These are phyloP conservation scores for Aspergillus bombycis DNA, from an alignment of 2,329 filamentous ascomycete genomes.

Conservation along the genomic window DNA sequence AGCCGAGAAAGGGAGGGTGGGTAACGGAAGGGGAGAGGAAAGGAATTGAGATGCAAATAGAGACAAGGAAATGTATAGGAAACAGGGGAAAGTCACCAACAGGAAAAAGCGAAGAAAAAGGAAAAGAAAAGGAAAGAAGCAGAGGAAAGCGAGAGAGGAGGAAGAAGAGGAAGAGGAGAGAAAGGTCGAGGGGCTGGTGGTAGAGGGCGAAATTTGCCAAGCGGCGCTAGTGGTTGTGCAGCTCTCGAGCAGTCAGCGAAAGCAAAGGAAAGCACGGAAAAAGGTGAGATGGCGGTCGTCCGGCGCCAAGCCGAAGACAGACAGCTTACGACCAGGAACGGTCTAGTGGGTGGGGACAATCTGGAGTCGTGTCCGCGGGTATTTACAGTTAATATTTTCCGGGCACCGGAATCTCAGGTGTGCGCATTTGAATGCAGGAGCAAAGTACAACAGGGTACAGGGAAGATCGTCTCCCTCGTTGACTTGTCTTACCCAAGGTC, in stretches of 20 bases:
- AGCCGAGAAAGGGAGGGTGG: conserved; percentile 13
- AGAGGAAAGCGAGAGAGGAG: conserved; percentile 16
- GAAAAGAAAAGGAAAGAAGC: conserved; percentile 15
- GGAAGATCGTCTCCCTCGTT: neutral
- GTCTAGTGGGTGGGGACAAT: conserved; percentile 30
- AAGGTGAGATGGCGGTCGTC: conserved; percentile 29
- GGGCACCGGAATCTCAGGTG: conserved; percentile 20
- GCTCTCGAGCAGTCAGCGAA: conserved; percentile 33
- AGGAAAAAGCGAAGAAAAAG: conserved; percentile 16
- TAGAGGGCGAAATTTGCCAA: conserved; percentile 37
- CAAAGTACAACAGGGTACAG: conserved; percentile 5
- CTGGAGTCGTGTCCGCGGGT: conserved; percentile 31
- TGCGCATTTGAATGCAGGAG: conserved; percentile 9
- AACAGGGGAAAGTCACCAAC: conserved; percentile 13
- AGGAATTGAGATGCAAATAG: conserved; percentile 16
- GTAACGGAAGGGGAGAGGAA: conserved; percentile 9
- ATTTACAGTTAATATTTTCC: conserved; percentile 35
- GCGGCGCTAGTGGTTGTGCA: conserved; percentile 40
- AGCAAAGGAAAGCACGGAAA: conserved; percentile 26
- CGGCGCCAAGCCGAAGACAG: conserved; percentile 29
- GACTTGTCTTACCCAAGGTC: neutral
- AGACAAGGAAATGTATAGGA: neutral
- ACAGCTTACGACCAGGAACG: conserved; percentile 31
- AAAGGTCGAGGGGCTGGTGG: conserved; percentile 37
- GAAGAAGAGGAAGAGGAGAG: conserved; percentile 17